phyloP scores from a whole-genome alignment of 768 basidiomycete species.

The Lactarius hengduanensis region DNA sequence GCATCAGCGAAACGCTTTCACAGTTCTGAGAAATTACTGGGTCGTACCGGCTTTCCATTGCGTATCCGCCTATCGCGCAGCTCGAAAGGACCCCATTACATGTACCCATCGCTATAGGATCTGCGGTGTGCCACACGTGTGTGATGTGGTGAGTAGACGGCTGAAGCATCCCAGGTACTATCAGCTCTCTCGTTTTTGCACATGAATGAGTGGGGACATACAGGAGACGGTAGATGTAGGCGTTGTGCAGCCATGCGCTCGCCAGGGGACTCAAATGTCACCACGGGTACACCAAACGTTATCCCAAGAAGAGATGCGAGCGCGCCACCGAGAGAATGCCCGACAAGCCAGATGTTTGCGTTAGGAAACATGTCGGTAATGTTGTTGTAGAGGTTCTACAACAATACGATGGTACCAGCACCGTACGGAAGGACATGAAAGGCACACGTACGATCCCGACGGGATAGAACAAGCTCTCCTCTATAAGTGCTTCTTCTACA shows the following conservation, averaged over 20 bases:
- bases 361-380: conserved; percentile 87
- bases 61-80: conserved; percentile 87
- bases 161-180: conserved; percentile 36
- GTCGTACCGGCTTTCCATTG: conserved; percentile 63
- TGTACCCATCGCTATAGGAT: conserved; percentile 86
- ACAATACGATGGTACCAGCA: not conserved
- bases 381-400: conserved; percentile 88
- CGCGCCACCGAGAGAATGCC: conserved; percentile 83
- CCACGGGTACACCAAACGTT: conserved; percentile 89
- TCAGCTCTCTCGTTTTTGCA: conserved; percentile 1
- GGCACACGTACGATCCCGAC: conserved; percentile 64
- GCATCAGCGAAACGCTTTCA: not conserved
- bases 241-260: conserved; percentile 61
- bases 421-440: not conserved
- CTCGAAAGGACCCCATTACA: conserved; percentile 75
- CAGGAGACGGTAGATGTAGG: conserved; percentile 85
- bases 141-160: conserved; percentile 74
- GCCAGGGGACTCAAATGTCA: conserved; percentile 83
- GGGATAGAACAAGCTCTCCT: conserved; percentile 86
- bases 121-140: conserved; percentile 90
- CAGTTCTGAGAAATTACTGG: not conserved
- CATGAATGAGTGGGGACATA: conserved; percentile 37
- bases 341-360: conserved; percentile 86
- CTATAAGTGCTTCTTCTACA: conserved; percentile 70
- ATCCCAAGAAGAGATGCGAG: conserved; percentile 83